A percentile compares a stretch with the other conserved stretches of the same genome.
phyloP scores from a whole-genome alignment of 345 rosid genomes.

The Melastoma malabathricum region DNA sequence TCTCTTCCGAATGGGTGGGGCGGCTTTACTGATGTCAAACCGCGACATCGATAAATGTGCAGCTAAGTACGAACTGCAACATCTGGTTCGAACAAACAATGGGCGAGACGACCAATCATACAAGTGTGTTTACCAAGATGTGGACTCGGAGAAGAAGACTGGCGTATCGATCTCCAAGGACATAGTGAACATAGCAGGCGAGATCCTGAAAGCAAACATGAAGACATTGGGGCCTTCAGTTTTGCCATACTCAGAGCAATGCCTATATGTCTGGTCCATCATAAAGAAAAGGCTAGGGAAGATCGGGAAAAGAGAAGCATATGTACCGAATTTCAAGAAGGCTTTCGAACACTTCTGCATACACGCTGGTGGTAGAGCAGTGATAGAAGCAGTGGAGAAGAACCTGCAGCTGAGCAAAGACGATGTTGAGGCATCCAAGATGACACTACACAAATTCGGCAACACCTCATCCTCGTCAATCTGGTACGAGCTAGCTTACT shows the following conservation, averaged over 20 bases:
- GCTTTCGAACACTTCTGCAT: conserved; percentile 86
- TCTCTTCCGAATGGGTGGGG: conserved; percentile 68
- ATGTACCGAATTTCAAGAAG: conserved; percentile 64
- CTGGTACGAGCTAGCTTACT: conserved; percentile 60
- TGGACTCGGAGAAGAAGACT: conserved; percentile 43
- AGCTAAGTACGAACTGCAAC: conserved; percentile 57
- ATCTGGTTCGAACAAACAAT: conserved; percentile 52
- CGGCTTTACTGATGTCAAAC: conserved; percentile 51
- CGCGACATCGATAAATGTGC: conserved; percentile 32
- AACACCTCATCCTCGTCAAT: conserved; percentile 77
- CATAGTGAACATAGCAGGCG: conserved; percentile 68
- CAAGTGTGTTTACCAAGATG: conserved; percentile 47
- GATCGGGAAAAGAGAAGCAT: conserved; percentile 48
- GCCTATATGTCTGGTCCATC: conserved; percentile 34
- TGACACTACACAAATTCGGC: conserved; percentile 67
- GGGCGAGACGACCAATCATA: conserved; percentile 54
- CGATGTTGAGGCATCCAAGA: conserved; percentile 71
- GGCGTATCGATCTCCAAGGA: conserved; percentile 57
- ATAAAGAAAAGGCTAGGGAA: conserved; percentile 39
- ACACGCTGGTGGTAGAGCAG: conserved; percentile 84
- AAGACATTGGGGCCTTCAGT: conserved; percentile 61
- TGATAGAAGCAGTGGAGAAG: conserved; percentile 63
- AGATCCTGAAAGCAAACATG: conserved; percentile 57
- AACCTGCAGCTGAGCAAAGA: conserved; percentile 45
- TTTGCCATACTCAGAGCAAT: conserved; percentile 56